A percentile compares a stretch with the other conserved stretches of the same genome.
Evolutionary conservation across 805 yeast species (phyloP).

Genomic region (Candida chilensis): DNA sequence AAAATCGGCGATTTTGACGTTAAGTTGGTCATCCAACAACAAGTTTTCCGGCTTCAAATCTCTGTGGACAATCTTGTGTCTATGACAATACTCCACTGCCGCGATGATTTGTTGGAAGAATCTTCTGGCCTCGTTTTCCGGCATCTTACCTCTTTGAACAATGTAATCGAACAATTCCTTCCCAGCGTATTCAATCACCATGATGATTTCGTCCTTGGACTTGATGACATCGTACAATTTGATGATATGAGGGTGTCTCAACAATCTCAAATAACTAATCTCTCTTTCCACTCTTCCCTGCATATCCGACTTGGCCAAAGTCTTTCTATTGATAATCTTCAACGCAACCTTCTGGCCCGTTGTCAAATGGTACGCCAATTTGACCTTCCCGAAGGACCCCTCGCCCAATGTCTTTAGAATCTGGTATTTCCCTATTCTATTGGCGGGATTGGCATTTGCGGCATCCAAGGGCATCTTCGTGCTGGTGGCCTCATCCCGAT

Average conservation of each 20-base stretch:
- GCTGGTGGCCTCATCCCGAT: constrained; percentile 13
- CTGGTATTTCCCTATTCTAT: constrained; percentile 84
- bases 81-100: constrained; percentile 93
- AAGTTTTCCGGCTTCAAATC: constrained; percentile 95
- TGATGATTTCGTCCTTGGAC: constrained; percentile 89
- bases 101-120: constrained; percentile 95
- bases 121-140: constrained; percentile 83
- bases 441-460: constrained; percentile 16
- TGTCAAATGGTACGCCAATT: constrained; percentile 79
- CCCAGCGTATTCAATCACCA: constrained; percentile 98
- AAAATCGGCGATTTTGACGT: constrained; percentile 94
- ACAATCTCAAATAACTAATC: constrained; percentile 75
- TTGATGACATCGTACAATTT: constrained; percentile 92
- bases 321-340: constrained; percentile 86
- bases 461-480: constrained; percentile 5
- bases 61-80: constrained; percentile 93
- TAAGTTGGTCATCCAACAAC: constrained; percentile 78
- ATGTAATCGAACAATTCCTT: constrained; percentile 92
- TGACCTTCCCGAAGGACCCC: constrained; percentile 95
- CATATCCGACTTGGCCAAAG: constrained; percentile 92
- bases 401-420: constrained; percentile 90
- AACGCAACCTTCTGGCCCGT: constrained; percentile 91
- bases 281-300: constrained; percentile 95
- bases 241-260: constrained; percentile 94
- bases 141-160: constrained; percentile 89